Conservation (phyloP, 2,329 filamentous ascomycete species). For the Thelonectria olida region DNA sequence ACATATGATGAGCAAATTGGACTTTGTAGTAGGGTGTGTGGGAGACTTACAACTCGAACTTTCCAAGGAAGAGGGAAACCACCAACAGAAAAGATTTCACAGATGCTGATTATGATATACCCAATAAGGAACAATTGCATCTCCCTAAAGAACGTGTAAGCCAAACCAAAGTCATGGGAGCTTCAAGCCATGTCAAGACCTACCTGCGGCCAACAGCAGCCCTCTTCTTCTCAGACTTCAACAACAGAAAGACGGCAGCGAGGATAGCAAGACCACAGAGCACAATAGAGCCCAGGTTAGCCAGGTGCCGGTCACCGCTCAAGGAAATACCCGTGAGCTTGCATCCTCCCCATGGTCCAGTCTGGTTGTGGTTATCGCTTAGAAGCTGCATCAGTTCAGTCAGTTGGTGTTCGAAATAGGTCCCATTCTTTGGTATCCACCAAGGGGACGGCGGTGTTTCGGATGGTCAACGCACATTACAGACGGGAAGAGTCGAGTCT, state of each 20-base stretch:
- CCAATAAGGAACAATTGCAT: conserved; percentile 93
- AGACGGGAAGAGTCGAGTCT: conserved; percentile 83
- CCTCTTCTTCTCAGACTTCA: conserved; percentile 86
- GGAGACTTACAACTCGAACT: conserved; percentile 74
- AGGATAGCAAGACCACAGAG: conserved; percentile 81
- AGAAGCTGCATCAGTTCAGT: conserved; percentile 40
- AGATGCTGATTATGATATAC: conserved; percentile 89
- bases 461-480: conserved; percentile 72
- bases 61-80: conserved; percentile 79
- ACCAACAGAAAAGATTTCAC: conserved; percentile 96
- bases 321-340: conserved; percentile 79
- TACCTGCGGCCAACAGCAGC: conserved; percentile 94
- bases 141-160: conserved; percentile 67
- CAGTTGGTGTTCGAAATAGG: conserved; percentile 27
- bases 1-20: conserved; percentile 30
- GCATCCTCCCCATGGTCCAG: conserved; percentile 74
- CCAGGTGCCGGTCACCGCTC: conserved; percentile 71
- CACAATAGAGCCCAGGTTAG: conserved; percentile 93
- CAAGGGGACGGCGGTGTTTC: conserved; percentile 13
- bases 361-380: conserved; percentile 71
- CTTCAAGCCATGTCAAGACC: neutral
- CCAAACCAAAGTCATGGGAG: neutral
- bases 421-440: conserved; percentile 31
- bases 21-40: neutral
- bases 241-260: conserved; percentile 72